Conservation (phyloP, 257 asterid species). For the Thymus mandschuricus region DNA sequence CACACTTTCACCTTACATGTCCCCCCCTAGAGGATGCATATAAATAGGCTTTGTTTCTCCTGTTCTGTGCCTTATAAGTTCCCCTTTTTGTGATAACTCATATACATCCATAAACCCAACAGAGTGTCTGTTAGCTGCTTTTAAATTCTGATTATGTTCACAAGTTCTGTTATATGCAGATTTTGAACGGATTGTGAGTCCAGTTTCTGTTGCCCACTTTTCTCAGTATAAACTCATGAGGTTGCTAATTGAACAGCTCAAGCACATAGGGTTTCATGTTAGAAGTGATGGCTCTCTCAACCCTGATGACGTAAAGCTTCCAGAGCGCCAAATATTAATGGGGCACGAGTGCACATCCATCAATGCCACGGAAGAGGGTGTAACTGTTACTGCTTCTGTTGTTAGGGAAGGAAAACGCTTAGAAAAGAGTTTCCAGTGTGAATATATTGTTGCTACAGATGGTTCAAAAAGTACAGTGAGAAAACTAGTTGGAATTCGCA, state of each 20-base stretch:
- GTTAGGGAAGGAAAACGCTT: constrained; percentile 51
- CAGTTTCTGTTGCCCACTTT: constrained; percentile 94
- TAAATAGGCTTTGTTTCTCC: background rate
- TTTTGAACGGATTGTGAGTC: constrained; percentile 78
- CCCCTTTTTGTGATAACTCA: background rate
- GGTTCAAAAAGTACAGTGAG: constrained; percentile 91
- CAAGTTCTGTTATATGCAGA: constrained; percentile 53
- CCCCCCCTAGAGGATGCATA: background rate
- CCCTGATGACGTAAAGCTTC: constrained; percentile 36
- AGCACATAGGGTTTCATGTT: constrained; percentile 55
- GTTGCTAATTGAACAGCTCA: constrained; percentile 66
- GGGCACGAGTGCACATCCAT: constrained; percentile 83
- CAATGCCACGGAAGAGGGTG: constrained; percentile 41
- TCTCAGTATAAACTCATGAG: constrained; percentile 85
- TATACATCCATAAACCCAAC: constrained; percentile 5
- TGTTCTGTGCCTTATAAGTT: background rate
- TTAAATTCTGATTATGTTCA: constrained; percentile 26
- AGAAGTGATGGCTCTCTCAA: constrained; percentile 32
- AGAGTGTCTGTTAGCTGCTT: constrained; percentile 12
- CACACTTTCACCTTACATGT: background rate
- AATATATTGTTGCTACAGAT: constrained; percentile 79
- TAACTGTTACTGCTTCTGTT: constrained; percentile 58
- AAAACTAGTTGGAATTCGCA: constrained; percentile 67
- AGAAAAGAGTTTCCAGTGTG: constrained; percentile 55
- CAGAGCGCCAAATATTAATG: constrained; percentile 56